These are phyloP conservation scores for Daldinia loculata DNA, from an alignment of 495 filamentous ascomycete genomes.

Conservation along the genomic window DNA sequence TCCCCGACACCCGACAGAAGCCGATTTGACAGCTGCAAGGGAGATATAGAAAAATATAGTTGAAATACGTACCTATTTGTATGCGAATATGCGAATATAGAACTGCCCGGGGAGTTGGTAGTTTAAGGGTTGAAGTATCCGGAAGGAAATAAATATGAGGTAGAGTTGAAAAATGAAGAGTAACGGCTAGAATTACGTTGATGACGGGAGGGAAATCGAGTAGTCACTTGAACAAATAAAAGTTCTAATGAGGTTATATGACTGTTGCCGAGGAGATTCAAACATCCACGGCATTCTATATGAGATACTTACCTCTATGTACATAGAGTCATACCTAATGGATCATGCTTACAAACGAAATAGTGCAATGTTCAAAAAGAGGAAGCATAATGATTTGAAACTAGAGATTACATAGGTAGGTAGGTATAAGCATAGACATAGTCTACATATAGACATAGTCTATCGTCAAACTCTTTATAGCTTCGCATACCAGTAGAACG, in stretches of 20 bases:
- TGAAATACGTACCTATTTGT: background rate
- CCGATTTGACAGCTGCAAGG: background rate
- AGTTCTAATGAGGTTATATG: background rate
- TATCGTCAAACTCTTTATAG: background rate
- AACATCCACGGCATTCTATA: background rate
- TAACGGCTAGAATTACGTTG: background rate
- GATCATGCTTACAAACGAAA: background rate
- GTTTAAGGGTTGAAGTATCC: too few species aligned
- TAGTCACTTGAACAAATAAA: background rate
- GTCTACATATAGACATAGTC: background rate
- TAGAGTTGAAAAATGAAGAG: background rate
- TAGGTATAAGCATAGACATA: too few species aligned
- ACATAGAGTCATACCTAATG: background rate
- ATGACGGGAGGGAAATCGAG: background rate
- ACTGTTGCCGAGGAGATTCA: conserved; percentile 1
- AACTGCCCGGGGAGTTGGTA: background rate
- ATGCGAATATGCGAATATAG: background rate
- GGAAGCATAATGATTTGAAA: background rate
- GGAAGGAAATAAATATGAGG: background rate
- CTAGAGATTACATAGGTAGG: too few species aligned
- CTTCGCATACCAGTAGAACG: background rate
- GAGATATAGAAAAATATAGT: background rate
- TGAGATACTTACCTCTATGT: background rate
- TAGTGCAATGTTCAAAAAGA: background rate
- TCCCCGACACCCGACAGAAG: background rate